Evolutionary conservation across 441 rosid genomes (phyloP).

Genomic region (Pelargonium myrrhifolium): DNA sequence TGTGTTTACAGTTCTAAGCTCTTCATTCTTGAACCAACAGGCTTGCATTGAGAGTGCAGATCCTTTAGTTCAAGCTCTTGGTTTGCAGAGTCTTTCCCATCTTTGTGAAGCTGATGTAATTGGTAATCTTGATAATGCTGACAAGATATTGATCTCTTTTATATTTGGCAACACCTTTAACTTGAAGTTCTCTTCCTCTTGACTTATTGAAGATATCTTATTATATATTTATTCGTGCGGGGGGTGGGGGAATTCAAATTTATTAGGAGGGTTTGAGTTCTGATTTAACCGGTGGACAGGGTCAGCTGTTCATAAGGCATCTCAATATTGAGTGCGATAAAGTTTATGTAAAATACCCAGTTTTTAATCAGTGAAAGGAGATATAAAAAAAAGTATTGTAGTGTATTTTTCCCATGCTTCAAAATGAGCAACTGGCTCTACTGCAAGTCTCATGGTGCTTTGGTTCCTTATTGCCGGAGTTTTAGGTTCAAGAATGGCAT

Average conservation of each 20-base stretch:
- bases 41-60: constrained; percentile 82
- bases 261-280: background rate
- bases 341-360: background rate
- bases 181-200: background rate
- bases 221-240: background rate
- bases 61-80: constrained; percentile 61
- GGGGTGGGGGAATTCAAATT: background rate
- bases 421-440: background rate
- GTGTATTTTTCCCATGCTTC: background rate
- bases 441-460: background rate
- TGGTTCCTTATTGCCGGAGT: background rate
- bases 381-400: background rate
- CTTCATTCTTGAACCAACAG: constrained; percentile 32
- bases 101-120: constrained; percentile 95
- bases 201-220: background rate
- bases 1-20: constrained; percentile 13
- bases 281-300: background rate
- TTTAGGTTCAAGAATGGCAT: background rate
- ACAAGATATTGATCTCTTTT: background rate
- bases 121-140: constrained; percentile 40
- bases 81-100: constrained; percentile 87
- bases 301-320: background rate
- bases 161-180: background rate
- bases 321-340: background rate
- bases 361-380: background rate